Conservation (phyloP, 2,329 filamentous ascomycete species). For the Sporothrix variecibatus region DNA sequence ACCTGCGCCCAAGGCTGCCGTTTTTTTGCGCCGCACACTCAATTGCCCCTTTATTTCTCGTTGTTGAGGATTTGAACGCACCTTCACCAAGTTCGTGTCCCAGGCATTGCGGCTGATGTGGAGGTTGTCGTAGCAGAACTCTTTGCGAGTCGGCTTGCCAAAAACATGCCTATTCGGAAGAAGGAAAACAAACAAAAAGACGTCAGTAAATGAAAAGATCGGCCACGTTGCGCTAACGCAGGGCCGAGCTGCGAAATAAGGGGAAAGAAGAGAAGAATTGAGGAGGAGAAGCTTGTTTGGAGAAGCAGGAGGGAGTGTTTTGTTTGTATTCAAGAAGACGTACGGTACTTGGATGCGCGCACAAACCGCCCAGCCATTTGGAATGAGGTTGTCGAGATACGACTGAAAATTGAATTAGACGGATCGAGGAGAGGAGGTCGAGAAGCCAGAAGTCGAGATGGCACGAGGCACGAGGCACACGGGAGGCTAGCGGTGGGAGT, state of each 20-base stretch:
- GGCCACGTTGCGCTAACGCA: not conserved
- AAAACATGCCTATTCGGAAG: constrained; percentile 79
- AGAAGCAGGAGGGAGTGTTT: not conserved
- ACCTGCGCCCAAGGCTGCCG: not conserved
- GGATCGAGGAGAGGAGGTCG: not conserved
- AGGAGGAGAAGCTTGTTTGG: constrained; percentile 5
- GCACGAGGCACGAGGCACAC: constrained; percentile 11
- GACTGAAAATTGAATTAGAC: not conserved
- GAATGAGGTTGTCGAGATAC: constrained; percentile 6
- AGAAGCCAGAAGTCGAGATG: not conserved
- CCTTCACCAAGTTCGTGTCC: constrained; percentile 98
- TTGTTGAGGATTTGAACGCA: constrained; percentile 44
- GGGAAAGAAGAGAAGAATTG: constrained; percentile 20
- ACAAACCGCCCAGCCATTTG: constrained; percentile 66
- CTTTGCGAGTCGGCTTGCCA: constrained; percentile 91
- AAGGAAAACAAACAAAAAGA: not conserved
- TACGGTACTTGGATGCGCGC: constrained; percentile 69
- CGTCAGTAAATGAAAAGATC: constrained; percentile 5
- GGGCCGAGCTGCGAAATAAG: not conserved
- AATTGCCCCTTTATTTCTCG: not conserved
- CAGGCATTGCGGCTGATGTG: constrained; percentile 97
- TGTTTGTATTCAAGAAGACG: constrained; percentile 33
- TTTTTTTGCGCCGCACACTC: not conserved
- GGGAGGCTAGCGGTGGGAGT: not conserved
- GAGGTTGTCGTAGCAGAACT: constrained; percentile 98